A percentile compares a stretch with the other conserved stretches of the same genome.
Evolutionary conservation across 2,329 filamentous ascomycete species (phyloP).

Genomic region (Diaporthe sp.): DNA sequence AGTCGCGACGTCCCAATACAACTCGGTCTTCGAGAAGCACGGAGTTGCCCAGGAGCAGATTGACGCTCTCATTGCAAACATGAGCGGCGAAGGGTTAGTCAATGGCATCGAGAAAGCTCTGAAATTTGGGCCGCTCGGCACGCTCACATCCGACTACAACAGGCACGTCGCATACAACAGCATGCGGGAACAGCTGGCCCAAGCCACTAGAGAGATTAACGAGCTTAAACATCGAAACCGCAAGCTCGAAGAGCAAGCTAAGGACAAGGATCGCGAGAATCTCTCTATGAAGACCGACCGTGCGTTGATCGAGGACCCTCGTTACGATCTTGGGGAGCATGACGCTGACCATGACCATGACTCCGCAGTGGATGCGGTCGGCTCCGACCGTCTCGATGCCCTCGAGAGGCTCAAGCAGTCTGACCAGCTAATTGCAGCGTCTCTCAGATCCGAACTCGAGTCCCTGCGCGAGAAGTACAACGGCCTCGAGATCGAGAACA

Average conservation of each 20-base stretch:
- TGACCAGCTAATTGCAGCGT: slow-evolving; percentile 68
- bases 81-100: slow-evolving; percentile 67
- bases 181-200: slow-evolving; percentile 59
- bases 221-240: slow-evolving; percentile 54
- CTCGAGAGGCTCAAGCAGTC: slow-evolving; percentile 69
- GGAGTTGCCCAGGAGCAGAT: slow-evolving; percentile 68
- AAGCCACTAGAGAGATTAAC: slow-evolving; percentile 59
- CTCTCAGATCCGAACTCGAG: slow-evolving; percentile 68
- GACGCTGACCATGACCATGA: slow-evolving; percentile 40
- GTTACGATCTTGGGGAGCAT: slow-evolving; percentile 25
- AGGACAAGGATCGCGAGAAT: slow-evolving; percentile 66
- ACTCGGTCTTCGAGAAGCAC: slow-evolving; percentile 68
- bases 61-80: slow-evolving; percentile 61
- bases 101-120: slow-evolving; percentile 47
- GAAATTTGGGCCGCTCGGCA: slow-evolving; percentile 43
- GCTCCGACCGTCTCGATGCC: slow-evolving; percentile 64
- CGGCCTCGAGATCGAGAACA: slow-evolving; percentile 60
- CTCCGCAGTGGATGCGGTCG: slow-evolving; percentile 60
- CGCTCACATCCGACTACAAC: slow-evolving; percentile 58
- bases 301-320: slow-evolving; percentile 47
- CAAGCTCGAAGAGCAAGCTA: slow-evolving; percentile 58
- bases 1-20: slow-evolving; percentile 62
- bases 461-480: slow-evolving; percentile 63
- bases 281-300: slow-evolving; percentile 62
- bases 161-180: slow-evolving; percentile 65